Percentiles rank a stretch among this genome's conserved stretches.
Conservation (phyloP, 2,329 filamentous ascomycete species). For the Colletotrichum plurivorum region DNA sequence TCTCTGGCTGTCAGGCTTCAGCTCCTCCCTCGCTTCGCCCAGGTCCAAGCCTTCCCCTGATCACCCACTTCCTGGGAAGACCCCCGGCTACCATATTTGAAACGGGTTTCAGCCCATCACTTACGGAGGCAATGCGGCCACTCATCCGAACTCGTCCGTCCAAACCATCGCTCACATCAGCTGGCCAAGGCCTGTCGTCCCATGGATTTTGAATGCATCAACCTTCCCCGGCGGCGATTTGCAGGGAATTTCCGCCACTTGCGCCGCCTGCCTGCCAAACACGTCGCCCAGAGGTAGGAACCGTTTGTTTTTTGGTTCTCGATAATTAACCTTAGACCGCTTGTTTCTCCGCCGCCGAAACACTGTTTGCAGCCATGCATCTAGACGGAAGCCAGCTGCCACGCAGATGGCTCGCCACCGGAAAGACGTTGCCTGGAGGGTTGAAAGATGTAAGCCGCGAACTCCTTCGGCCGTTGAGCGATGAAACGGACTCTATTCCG, state of each 20-base stretch:
- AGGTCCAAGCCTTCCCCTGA: constrained; percentile 13
- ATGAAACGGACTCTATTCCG: constrained; percentile 12
- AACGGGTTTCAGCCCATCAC: constrained; percentile 34
- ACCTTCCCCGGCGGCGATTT: not conserved
- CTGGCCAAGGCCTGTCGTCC: constrained; percentile 22
- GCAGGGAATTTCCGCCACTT: constrained; percentile 17
- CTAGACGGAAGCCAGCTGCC: constrained; percentile 1
- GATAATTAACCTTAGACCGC: constrained; percentile 15
- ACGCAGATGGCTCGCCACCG: not conserved
- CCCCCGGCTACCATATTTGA: constrained; percentile 10
- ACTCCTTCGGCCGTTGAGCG: not conserved
- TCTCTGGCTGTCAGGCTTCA: constrained; percentile 9
- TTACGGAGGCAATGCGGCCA: constrained; percentile 28
- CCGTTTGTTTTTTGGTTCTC: not conserved
- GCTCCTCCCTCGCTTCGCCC: constrained; percentile 17
- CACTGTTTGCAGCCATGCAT: not conserved
- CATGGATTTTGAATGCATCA: constrained; percentile 13
- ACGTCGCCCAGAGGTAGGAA: constrained; percentile 1
- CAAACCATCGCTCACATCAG: not conserved
- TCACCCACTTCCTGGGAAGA: constrained; percentile 11
- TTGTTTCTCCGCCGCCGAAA: constrained; percentile 30
- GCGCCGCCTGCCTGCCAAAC: constrained; percentile 11
- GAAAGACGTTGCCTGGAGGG: not conserved
- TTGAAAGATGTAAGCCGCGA: not conserved
- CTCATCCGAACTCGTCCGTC: constrained; percentile 26